Evolutionary conservation across 148 eudicot genomes (phyloP).

Genomic region (Nepenthes mirabilis): DNA sequence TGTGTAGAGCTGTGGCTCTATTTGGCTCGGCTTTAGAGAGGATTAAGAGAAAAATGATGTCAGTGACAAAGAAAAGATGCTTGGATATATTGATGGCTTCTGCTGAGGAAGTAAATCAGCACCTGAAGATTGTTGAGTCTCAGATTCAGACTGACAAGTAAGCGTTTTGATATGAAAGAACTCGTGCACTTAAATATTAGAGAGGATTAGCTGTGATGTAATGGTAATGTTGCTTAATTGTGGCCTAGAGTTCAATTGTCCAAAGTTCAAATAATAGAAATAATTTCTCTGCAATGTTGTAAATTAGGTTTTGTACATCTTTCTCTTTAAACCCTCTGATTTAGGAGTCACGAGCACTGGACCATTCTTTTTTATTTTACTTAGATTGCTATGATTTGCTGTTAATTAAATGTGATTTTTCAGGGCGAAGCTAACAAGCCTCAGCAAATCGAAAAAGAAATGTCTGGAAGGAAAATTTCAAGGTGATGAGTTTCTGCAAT

Average conservation of each 20-base stretch:
- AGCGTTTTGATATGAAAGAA: neutral
- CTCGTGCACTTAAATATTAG: neutral
- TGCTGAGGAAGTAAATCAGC: neutral
- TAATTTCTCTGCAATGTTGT: too few species aligned
- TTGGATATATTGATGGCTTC: neutral
- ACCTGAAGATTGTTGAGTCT: neutral
- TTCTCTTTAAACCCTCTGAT: too few species aligned
- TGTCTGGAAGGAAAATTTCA: neutral
- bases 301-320: too few species aligned
- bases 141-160: neutral
- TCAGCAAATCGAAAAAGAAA: neutral
- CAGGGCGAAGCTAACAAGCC: neutral
- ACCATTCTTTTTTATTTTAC: too few species aligned
- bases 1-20: neutral
- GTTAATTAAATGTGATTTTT: too few species aligned
- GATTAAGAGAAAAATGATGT: neutral
- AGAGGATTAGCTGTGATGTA: too few species aligned
- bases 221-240: too few species aligned
- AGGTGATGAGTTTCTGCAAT: neutral
- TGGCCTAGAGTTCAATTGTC: too few species aligned
- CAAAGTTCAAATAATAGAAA: too few species aligned
- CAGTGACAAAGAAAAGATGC: neutral
- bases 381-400: neutral
- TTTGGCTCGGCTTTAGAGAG: neutral
- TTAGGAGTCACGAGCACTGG: too few species aligned